Evolutionary conservation across 2,329 filamentous ascomycete genomes (phyloP).

Genomic region (Penicillium brasilianum): DNA sequence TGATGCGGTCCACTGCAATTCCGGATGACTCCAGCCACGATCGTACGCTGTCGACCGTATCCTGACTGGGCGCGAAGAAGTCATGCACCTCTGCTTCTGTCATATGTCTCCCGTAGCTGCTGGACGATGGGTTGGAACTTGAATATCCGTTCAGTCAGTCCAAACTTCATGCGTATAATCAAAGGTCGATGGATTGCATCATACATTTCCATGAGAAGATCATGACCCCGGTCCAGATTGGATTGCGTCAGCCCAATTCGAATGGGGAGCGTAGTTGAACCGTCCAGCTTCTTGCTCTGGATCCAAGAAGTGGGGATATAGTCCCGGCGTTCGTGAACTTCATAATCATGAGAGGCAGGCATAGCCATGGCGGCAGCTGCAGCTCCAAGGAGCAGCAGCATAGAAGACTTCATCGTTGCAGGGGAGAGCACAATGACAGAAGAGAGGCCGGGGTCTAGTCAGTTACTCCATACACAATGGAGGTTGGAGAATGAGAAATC

Average conservation of each 20-base stretch:
- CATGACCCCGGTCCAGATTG: constrained; percentile 36
- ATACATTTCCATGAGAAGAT: constrained; percentile 42
- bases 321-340: constrained; percentile 41
- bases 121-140: constrained; percentile 45
- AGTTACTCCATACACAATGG: constrained; percentile 8
- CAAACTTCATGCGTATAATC: background rate
- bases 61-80: constrained; percentile 42
- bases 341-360: constrained; percentile 31
- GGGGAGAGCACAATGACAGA: background rate
- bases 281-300: constrained; percentile 31
- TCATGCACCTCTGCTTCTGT: constrained; percentile 40
- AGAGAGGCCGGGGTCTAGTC: constrained; percentile 4
- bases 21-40: constrained; percentile 37
- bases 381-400: constrained; percentile 32
- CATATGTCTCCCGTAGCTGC: constrained; percentile 43
- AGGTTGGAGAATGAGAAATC: background rate
- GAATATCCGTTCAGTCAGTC: background rate
- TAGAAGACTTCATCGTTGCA: constrained; percentile 32
- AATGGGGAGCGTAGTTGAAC: constrained; percentile 31
- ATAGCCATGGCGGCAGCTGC: constrained; percentile 28
- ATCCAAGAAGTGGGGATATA: constrained; percentile 35
- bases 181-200: background rate
- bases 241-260: constrained; percentile 36
- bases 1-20: constrained; percentile 32
- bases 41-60: constrained; percentile 36